Percentiles rank a stretch among this genome's conserved stretches.
Conservation (phyloP, 2,329 filamentous ascomycete species). For the Basipetospora sp. region DNA sequence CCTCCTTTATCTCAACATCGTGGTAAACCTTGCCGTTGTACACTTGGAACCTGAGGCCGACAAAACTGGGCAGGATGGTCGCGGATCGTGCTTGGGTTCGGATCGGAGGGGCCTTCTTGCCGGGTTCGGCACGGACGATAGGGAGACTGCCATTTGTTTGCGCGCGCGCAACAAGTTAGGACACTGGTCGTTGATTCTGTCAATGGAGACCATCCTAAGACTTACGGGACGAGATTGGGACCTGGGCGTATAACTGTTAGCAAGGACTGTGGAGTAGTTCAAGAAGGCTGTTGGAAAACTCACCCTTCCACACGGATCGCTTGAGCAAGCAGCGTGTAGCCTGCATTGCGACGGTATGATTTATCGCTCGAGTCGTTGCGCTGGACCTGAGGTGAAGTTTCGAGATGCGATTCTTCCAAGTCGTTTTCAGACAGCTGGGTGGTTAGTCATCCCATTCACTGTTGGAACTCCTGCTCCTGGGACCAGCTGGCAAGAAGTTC, state of each 20-base stretch:
- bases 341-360: conserved; percentile 4
- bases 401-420: neutral
- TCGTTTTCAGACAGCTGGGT: neutral
- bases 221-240: conserved; percentile 41
- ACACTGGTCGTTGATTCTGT: neutral
- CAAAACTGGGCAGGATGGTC: conserved; percentile 83
- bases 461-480: neutral
- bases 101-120: conserved; percentile 56
- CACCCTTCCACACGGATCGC: conserved; percentile 83
- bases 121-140: conserved; percentile 45
- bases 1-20: conserved; percentile 72
- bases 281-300: conserved; percentile 9
- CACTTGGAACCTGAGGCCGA: conserved; percentile 76
- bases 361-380: neutral
- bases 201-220: neutral
- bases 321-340: conserved; percentile 48
- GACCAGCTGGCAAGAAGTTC: too few species aligned
- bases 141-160: conserved; percentile 35
- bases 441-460: neutral
- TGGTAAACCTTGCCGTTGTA: conserved; percentile 83
- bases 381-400: neutral
- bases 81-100: conserved; percentile 75
- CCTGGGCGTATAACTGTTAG: conserved; percentile 20
- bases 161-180: neutral
- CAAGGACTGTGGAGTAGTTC: neutral